Percentiles rank a stretch among this genome's conserved stretches.
phyloP scores from a whole-genome alignment of 805 yeast genomes.

The Grigorovia humatica region DNA sequence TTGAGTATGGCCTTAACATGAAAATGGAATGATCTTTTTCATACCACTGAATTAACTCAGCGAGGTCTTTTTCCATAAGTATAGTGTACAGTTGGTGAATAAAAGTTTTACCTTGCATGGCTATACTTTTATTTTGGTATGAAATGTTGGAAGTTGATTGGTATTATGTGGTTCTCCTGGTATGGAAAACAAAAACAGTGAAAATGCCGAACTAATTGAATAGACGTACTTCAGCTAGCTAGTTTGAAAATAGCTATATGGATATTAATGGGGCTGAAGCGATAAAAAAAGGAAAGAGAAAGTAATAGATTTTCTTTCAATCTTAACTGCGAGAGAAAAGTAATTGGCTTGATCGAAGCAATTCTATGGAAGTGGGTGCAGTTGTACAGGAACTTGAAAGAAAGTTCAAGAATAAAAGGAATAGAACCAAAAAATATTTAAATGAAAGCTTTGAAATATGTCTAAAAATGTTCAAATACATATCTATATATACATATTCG shows the following conservation, averaged over 20 bases:
- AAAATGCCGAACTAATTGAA: too few relatives aligned
- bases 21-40: conserved; percentile 14
- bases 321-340: too few relatives aligned
- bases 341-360: too few relatives aligned
- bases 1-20: conserved; percentile 20
- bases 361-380: too few relatives aligned
- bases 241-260: too few relatives aligned
- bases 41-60: conserved; percentile 21
- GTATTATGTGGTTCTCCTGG: too few relatives aligned
- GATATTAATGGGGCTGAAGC: too few relatives aligned
- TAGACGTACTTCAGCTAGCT: too few relatives aligned
- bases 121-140: not conserved
- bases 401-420: not conserved
- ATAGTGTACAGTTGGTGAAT: conserved; percentile 25
- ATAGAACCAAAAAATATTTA: not conserved
- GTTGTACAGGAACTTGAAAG: not conserved
- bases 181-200: too few relatives aligned
- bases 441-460: not conserved
- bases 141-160: too few relatives aligned
- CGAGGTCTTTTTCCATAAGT: conserved; percentile 14
- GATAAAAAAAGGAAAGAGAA: too few relatives aligned
- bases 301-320: too few relatives aligned
- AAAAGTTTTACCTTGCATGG: conserved; percentile 16
- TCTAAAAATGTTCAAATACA: not conserved
- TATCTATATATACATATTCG: not conserved